Percentiles rank a stretch among this genome's conserved stretches.
These are phyloP conservation scores for Microstegium vimineum DNA, from an alignment of 176 grass and related monocot species.

Conservation along the genomic window DNA sequence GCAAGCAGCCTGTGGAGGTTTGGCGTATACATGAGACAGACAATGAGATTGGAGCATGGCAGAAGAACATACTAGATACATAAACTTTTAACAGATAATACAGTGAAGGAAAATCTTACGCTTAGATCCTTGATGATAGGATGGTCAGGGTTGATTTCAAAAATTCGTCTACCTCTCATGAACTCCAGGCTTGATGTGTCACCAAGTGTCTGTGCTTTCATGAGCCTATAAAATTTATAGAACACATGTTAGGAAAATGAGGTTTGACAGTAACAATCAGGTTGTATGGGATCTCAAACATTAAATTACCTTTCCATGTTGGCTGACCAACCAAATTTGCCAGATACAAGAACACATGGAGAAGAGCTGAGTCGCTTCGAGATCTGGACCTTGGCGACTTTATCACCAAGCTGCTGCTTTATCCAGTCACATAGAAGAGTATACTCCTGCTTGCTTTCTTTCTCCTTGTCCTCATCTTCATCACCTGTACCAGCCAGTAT, in stretches of 20 bases:
- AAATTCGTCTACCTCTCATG: slow-evolving; percentile 91
- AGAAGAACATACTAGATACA: background rate
- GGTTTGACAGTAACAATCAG: background rate
- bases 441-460: slow-evolving; percentile 75
- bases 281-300: background rate
- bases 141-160: slow-evolving; percentile 89
- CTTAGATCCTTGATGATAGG: slow-evolving; percentile 80
- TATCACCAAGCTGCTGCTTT: slow-evolving; percentile 73
- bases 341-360: slow-evolving; percentile 92
- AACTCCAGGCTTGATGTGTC: slow-evolving; percentile 92
- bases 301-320: slow-evolving; percentile 87
- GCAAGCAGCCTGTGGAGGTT: slow-evolving; percentile 63
- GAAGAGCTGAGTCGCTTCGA: slow-evolving; percentile 91
- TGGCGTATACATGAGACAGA: background rate
- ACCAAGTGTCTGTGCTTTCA: slow-evolving; percentile 98
- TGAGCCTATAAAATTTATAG: slow-evolving; percentile 45
- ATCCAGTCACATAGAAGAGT: slow-evolving; percentile 83
- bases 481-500: slow-evolving; percentile 49
- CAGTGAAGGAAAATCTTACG: slow-evolving; percentile 10
- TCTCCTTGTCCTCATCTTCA: slow-evolving; percentile 65
- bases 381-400: slow-evolving; percentile 90
- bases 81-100: background rate
- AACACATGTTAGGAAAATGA: slow-evolving; percentile 6
- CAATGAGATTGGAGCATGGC: background rate
- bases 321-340: slow-evolving; percentile 94